Conservation (phyloP, 78 protist species). For the Cavenderia fasciculata region DNA sequence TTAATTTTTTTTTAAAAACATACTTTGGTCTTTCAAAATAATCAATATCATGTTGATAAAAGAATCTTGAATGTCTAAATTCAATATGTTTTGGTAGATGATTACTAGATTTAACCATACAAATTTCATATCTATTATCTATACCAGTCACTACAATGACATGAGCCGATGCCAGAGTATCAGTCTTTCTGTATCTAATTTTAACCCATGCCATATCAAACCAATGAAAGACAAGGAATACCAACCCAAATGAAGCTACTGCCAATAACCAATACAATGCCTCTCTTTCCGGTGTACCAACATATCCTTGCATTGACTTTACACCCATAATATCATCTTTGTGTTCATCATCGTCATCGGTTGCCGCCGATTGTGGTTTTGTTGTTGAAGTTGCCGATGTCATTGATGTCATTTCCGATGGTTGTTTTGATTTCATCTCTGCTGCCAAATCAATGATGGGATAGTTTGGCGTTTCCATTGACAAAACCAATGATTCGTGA, state of each 20-base stretch:
- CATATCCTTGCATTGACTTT: background rate
- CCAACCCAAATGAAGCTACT: background rate
- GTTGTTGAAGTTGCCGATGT: background rate
- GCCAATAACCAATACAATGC: background rate
- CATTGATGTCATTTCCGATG: no score
- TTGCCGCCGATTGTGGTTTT: background rate
- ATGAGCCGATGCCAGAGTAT: background rate
- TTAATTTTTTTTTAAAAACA: background rate
- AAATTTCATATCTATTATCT: slow-evolving; percentile 5
- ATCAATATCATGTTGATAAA: background rate
- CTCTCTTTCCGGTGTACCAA: background rate
- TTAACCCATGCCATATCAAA: background rate
- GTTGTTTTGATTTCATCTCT: no score
- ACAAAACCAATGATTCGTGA: no score
- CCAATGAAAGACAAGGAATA: background rate
- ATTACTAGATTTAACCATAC: no score
- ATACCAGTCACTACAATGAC: background rate
- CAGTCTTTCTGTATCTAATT: background rate
- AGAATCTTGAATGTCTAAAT: slow-evolving; percentile 26
- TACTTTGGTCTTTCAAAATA: background rate
- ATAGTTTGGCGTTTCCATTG: no score
- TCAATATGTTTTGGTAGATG: no score
- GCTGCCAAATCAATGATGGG: no score
- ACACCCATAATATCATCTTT: slow-evolving; percentile 1
- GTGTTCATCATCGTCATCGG: background rate